These are phyloP conservation scores for Nematocida sp. DNA, from an alignment of 371 early-diverging fungal species.

Conservation along the genomic window DNA sequence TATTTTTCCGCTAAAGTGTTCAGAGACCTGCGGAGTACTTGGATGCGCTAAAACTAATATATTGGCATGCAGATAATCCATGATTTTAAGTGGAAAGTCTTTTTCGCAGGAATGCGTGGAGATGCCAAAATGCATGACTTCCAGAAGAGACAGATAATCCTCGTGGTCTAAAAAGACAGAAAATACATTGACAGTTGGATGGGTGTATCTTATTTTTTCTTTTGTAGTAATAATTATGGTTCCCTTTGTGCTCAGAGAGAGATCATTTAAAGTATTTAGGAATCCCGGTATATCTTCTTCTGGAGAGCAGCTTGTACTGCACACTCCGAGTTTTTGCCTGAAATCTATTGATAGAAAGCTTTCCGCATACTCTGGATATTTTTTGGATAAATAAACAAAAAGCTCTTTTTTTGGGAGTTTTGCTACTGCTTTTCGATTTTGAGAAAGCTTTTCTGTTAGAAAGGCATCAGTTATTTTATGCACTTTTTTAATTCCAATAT, in stretches of 20 bases:
- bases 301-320: constrained; percentile 48
- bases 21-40: background rate
- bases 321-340: constrained; percentile 8
- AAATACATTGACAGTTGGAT: constrained; percentile 6
- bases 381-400: constrained; percentile 7
- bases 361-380: constrained; percentile 34
- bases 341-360: background rate
- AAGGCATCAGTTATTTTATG: constrained; percentile 7
- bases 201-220: background rate
- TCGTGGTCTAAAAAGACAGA: constrained; percentile 40
- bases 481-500: background rate
- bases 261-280: background rate
- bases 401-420: background rate
- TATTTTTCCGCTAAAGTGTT: no score
- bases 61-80: constrained; percentile 26
- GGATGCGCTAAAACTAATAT: constrained; percentile 31
- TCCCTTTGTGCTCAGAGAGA: background rate
- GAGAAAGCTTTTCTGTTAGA: background rate
- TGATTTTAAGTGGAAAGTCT: constrained; percentile 49
- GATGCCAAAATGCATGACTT: constrained; percentile 40
- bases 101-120: constrained; percentile 38
- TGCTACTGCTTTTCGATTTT: background rate
- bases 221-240: constrained; percentile 43
- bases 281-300: constrained; percentile 35
- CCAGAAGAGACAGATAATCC: constrained; percentile 39